These are phyloP conservation scores for Bipolaris zeicola DNA, from an alignment of 2,329 filamentous ascomycete species.

Conservation along the genomic window DNA sequence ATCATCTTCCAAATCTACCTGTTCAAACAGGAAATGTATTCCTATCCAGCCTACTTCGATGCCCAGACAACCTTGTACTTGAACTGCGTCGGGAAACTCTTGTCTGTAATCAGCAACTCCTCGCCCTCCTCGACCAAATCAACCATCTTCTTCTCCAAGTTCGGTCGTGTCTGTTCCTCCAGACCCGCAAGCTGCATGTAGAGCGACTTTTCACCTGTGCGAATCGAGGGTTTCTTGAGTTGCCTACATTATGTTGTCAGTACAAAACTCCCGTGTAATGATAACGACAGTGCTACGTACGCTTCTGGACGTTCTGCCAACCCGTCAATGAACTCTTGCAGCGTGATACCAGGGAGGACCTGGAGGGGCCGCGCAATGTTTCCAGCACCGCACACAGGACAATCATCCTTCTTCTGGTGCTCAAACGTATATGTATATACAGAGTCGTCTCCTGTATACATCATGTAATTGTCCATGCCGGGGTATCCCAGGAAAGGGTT, in stretches of 20 bases:
- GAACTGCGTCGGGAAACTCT: slow-evolving; percentile 79
- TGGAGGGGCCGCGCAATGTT: slow-evolving; percentile 76
- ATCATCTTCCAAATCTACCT: not conserved
- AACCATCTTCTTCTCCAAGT: slow-evolving; percentile 76
- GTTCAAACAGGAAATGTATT: not conserved
- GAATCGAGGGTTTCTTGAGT: slow-evolving; percentile 89
- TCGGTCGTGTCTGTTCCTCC: slow-evolving; percentile 82
- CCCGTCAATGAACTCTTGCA: slow-evolving; percentile 84
- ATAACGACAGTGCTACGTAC: slow-evolving; percentile 32
- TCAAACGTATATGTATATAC: slow-evolving; percentile 98
- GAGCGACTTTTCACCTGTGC: slow-evolving; percentile 79
- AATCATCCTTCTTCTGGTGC: slow-evolving; percentile 92
- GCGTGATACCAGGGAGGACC: slow-evolving; percentile 71
- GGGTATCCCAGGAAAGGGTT: slow-evolving; percentile 80
- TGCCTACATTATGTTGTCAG: slow-evolving; percentile 56
- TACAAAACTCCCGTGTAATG: not conserved
- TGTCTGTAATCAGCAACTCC: slow-evolving; percentile 90
- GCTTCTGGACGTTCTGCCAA: slow-evolving; percentile 83
- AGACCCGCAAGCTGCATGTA: slow-evolving; percentile 89
- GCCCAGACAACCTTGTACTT: slow-evolving; percentile 62
- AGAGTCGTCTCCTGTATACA: slow-evolving; percentile 95
- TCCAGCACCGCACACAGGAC: slow-evolving; percentile 79
- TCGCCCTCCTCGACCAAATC: slow-evolving; percentile 82
- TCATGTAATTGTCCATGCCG: slow-evolving; percentile 87
- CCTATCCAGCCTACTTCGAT: slow-evolving; percentile 1